Conservation (phyloP, 1,284 basidiomycete genomes). For the Megacollybia platyphylla region DNA sequence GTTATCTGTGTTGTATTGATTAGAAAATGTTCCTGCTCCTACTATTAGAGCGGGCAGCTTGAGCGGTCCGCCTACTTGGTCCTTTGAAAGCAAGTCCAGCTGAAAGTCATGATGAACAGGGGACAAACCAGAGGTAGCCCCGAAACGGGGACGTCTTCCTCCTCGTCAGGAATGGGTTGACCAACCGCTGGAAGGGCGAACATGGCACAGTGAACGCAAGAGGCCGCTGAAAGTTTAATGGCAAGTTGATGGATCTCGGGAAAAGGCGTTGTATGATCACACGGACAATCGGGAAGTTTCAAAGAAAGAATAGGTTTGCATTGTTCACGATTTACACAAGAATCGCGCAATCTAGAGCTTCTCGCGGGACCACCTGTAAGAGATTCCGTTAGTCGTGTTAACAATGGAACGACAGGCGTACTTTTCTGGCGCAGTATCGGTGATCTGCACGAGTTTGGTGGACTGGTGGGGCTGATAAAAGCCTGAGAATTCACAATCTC, state of each 20-base stretch:
- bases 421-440: slow-evolving; percentile 10
- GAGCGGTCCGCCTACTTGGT: background rate
- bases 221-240: slow-evolving; percentile 4
- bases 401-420: slow-evolving; percentile 1
- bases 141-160: slow-evolving; percentile 34
- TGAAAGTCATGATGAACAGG: background rate
- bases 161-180: slow-evolving; percentile 27
- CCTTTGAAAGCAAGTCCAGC: background rate
- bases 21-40: slow-evolving; percentile 64
- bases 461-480: slow-evolving; percentile 11
- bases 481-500: too few relatives aligned
- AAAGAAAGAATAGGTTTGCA: background rate
- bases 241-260: background rate
- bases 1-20: slow-evolving; percentile 60
- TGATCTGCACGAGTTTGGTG: slow-evolving; percentile 12
- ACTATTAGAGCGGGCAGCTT: slow-evolving; percentile 42
- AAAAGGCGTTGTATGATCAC: background rate
- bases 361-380: slow-evolving; percentile 9
- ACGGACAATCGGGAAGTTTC: background rate
- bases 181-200: slow-evolving; percentile 15
- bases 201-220: background rate
- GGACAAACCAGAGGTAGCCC: slow-evolving; percentile 23
- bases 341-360: slow-evolving; percentile 4
- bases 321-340: background rate
- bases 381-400: background rate